Evolutionary conservation across 2,329 filamentous ascomycete species (phyloP).

Genomic region (Phaeosphaeria sp.): DNA sequence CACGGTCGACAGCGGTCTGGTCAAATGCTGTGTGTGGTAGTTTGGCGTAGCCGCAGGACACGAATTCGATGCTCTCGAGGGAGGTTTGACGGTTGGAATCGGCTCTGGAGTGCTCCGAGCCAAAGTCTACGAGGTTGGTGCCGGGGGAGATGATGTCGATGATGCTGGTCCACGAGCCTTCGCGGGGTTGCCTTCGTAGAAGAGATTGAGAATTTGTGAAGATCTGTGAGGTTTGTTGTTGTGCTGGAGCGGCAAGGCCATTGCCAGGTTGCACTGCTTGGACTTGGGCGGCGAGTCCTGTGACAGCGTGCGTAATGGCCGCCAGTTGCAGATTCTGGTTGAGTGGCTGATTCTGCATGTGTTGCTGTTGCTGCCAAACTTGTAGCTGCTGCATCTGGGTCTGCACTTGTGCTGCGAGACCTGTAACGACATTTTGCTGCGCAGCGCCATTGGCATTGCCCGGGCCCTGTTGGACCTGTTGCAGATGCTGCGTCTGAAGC

Average conservation of each 20-base stretch:
- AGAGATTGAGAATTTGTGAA: conserved; percentile 31
- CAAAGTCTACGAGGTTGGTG: conserved; percentile 51
- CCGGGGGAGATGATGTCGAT: conserved; percentile 61
- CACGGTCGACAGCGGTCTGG: conserved; percentile 42
- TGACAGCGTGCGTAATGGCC: neutral
- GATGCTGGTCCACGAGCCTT: conserved; percentile 59
- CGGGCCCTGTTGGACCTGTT: conserved; percentile 22
- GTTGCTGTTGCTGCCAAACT: conserved; percentile 2
- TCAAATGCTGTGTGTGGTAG: conserved; percentile 46
- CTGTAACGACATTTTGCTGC: conserved; percentile 19
- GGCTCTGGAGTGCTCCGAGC: conserved; percentile 44
- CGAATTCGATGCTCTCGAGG: conserved; percentile 58
- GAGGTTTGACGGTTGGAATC: conserved; percentile 35
- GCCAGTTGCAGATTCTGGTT: neutral
- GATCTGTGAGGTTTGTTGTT: neutral
- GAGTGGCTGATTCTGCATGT: conserved; percentile 1
- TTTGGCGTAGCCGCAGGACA: conserved; percentile 67
- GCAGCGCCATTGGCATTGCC: conserved; percentile 15
- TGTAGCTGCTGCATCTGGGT: conserved; percentile 8
- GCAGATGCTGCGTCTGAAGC: conserved; percentile 29
- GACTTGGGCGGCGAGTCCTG: neutral
- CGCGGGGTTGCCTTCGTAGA: conserved; percentile 45
- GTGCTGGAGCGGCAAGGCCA: conserved; percentile 8
- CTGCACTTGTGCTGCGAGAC: conserved; percentile 24
- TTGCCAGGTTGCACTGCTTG: neutral